Evolutionary conservation across 2,329 filamentous ascomycete species (phyloP).

Genomic region (Didymella pomorum): DNA sequence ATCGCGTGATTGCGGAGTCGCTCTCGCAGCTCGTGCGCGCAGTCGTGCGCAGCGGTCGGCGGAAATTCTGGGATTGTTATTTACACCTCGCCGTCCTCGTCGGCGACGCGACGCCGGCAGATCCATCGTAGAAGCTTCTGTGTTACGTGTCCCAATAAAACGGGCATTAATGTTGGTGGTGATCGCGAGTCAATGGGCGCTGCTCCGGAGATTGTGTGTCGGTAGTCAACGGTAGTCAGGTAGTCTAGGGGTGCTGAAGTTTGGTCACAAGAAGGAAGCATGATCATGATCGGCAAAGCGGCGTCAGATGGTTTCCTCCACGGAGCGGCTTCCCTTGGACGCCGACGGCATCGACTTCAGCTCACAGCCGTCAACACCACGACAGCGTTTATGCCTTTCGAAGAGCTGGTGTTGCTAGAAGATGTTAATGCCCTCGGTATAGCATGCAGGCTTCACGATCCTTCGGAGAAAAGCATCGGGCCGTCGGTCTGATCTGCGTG

Average conservation of each 20-base stretch:
- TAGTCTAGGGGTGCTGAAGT: slow-evolving; percentile 4
- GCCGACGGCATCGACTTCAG: neutral
- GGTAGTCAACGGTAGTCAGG: neutral
- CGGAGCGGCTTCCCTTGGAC: neutral
- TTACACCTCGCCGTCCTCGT: slow-evolving; percentile 13
- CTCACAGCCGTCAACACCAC: neutral
- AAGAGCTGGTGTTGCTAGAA: neutral
- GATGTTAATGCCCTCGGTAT: neutral
- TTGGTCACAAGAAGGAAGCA: slow-evolving; percentile 1
- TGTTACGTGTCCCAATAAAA: slow-evolving; percentile 4
- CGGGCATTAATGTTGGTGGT: slow-evolving; percentile 1
- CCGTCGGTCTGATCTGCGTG: neutral
- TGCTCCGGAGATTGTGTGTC: slow-evolving; percentile 16
- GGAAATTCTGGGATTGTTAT: neutral
- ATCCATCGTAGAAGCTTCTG: neutral
- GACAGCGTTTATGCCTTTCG: neutral
- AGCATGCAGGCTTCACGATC: neutral
- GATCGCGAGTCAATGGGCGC: slow-evolving; percentile 9
- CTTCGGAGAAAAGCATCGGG: neutral
- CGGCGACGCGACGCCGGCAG: slow-evolving; percentile 5
- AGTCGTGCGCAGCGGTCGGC: neutral
- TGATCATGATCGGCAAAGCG: slow-evolving; percentile 1
- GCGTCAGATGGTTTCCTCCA: neutral
- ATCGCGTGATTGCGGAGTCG: slow-evolving; percentile 3
- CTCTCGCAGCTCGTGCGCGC: neutral